Evolutionary conservation across 495 filamentous ascomycete genomes (phyloP), one percentile per base, ranked within the genome.

Genomic region (Penicillium bialowiezense): DNA sequence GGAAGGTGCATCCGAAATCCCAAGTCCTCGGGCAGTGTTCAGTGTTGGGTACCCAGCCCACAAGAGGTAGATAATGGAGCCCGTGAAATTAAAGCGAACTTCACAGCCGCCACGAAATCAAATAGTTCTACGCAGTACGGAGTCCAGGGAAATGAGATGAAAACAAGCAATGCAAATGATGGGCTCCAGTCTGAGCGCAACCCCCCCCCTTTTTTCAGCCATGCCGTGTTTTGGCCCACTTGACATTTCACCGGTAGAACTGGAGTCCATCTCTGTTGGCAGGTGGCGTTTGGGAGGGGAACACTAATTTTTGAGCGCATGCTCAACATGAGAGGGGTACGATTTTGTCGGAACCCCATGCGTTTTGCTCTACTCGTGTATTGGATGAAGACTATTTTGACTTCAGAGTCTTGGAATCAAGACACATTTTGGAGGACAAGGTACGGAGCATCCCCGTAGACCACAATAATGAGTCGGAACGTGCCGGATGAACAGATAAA

Each of bases 161-260:
- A 52, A 61, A 55, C 33, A 55, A 59, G 46, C 43, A 59, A 40
- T 28, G 36, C 35, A 40, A 24, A 2, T n/a, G 15, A 38, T 34
- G 33, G 43, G 44, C 13, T 56, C 43, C 33, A 31, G 37, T 47
- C 41, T 42, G 24, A 45, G 48, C 50, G 32, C 34, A 35, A 26
- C 43, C 42, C 32, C 58, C 43, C 39, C 32, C 58, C 43, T 62
- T 36, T 33, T 44, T 39, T 41, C 38, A 44, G 34, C 41, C 47
- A 61, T 52, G 52, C 59, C 56, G 52, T 56, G 59, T 58, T 44
- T n/a, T 56, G 50, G 50, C 41, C 59, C 59, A 54, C 56, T 57
- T 50, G 38, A 50, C 24, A 41, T 36, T 39, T 59, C 58, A 59
- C 50, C 52, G 50, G 59, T 36, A 55, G 48, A 23, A 41, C 13